Evolutionary conservation across 192 early-diverging fungal species (phyloP), one percentile per base, ranked within the genome.

Genomic region (Coemansia sp.): DNA sequence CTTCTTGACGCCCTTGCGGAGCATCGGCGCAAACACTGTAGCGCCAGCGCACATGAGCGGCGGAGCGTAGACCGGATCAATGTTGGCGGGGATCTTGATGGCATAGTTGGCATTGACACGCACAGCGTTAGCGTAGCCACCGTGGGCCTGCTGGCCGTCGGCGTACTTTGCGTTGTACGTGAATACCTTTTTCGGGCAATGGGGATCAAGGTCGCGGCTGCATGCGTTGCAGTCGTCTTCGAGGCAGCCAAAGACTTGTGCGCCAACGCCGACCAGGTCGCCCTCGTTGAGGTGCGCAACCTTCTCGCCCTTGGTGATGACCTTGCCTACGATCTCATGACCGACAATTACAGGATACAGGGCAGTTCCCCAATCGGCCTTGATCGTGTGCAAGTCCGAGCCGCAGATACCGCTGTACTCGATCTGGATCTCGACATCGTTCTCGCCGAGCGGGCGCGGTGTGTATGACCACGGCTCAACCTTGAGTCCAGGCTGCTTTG

Each of bases 1-100:
- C 6, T 86, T 79, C 45, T 78, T 84, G 21, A 89, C 69, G 11
- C 81, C 73, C 60, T 86, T 79, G 25, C 83, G 84, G 19, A 85
- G 73, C 43, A 95, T 73, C 2, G 92, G 87, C 15, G 81, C 75
- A 70, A 86, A 95, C 6, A 92, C 87, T 10, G 93, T 89, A 5
- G 86, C 80, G 12, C 93, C 93, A 12, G 93, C 92, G 67, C 93
- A 94, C 70, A 93, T 84, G 54, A 95, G 60, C 4, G 92, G 88
- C 1, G 86, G 87, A 1, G 87, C 89, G 60, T 87, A 78, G n/a
- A 79, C 69, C 5, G 84, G 75, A 6, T 79, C 82, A 19, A 86
- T 80, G 10, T 23, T 45, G 4, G 64, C 75, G 9, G 86, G 86
- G 32, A 87, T 83, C 77, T 81, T 88, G 84, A 84, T 89, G 11